Evolutionary conservation across 371 early-diverging fungal species (phyloP).

Genomic region (Mortierella sp.): DNA sequence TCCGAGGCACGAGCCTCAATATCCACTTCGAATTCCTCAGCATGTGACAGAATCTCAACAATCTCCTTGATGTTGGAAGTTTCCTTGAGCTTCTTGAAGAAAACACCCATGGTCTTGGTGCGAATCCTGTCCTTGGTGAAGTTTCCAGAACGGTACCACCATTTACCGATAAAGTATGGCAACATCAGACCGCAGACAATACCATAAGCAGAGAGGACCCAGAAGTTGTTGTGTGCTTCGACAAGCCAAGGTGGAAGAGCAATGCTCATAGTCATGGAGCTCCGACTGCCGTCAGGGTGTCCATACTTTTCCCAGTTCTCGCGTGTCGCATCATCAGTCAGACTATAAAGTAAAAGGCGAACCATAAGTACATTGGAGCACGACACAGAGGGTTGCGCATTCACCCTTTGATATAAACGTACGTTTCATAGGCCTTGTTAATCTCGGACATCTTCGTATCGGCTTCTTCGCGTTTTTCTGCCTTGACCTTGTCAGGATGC

Average conservation of each 20-base stretch:
- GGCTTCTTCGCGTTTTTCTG: constrained; percentile 70
- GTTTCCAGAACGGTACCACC: constrained; percentile 94
- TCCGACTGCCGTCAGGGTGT: constrained; percentile 95
- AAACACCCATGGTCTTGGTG: constrained; percentile 88
- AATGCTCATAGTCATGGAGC: constrained; percentile 82
- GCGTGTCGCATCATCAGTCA: constrained; percentile 92
- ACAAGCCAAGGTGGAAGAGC: constrained; percentile 94
- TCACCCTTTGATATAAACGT: constrained; percentile 22
- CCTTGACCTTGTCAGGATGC: constrained; percentile 87
- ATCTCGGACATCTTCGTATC: constrained; percentile 79
- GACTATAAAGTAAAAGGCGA: constrained; percentile 53
- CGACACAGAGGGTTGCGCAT: too few species aligned
- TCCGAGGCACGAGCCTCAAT: constrained; percentile 63
- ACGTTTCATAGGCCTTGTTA: constrained; percentile 91
- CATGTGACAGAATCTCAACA: constrained; percentile 74
- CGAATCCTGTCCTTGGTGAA: constrained; percentile 91
- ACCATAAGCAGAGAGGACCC: constrained; percentile 85
- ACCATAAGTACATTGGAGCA: neutral
- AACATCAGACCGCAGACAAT: constrained; percentile 88
- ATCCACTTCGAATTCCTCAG: constrained; percentile 78
- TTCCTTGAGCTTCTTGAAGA: constrained; percentile 91
- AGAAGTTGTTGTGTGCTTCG: constrained; percentile 79
- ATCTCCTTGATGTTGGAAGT: constrained; percentile 59
- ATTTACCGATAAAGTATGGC: constrained; percentile 87
- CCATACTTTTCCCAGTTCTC: constrained; percentile 95